phyloP scores from a whole-genome alignment of 306 rosid species.

The Fragaria vesca region DNA sequence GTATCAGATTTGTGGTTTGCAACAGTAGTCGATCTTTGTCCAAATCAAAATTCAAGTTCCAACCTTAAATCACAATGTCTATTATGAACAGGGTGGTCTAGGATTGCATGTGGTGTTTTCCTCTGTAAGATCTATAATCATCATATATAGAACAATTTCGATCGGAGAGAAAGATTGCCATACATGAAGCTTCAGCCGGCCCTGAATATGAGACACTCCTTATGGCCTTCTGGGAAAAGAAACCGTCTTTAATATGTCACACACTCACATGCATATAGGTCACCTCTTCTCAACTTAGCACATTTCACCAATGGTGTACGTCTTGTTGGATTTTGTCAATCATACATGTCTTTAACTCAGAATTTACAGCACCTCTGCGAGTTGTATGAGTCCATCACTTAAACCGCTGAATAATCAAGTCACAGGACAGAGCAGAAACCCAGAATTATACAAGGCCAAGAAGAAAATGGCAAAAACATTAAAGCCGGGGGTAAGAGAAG shows the following conservation, averaged over 20 bases:
- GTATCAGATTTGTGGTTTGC: neutral
- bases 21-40: neutral
- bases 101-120: neutral
- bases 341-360: neutral
- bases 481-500: neutral
- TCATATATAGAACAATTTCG: neutral
- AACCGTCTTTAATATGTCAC: neutral
- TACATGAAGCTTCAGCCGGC: neutral
- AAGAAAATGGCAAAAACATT: conserved; percentile 14
- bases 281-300: neutral
- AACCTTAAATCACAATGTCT: neutral
- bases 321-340: neutral
- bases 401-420: neutral
- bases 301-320: neutral
- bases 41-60: neutral
- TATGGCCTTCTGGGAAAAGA: neutral
- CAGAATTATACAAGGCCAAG: neutral
- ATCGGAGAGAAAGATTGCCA: neutral
- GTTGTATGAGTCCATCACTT: neutral
- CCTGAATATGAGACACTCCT: neutral
- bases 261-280: neutral
- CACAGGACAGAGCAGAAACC: neutral
- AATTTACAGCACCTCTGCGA: neutral
- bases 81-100: neutral
- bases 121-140: too few species aligned